Base-by-base conservation (phyloP, 1,139 yeast species). In the Entelexis sorbosivorans region DNA sequence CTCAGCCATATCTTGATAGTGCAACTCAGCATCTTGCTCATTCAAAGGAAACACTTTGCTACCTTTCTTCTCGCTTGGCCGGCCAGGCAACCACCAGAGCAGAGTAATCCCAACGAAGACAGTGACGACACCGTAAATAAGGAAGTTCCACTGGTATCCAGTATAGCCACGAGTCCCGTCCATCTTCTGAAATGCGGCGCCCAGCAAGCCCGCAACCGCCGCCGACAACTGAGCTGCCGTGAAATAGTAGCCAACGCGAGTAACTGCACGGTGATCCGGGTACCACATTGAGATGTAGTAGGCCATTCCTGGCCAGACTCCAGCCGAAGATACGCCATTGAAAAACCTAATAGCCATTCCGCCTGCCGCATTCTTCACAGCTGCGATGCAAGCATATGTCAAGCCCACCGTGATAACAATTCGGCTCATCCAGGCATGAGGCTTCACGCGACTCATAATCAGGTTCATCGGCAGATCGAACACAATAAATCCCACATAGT, bases 231-330 rank as follows among this genome's bases (percentile, higher is more conserved):
- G 95, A 0, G 95, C 95, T 17, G 96, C 95, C 1, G 95, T 85
- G 66, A 82, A 87, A 66, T 87, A 87, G 68, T 83, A 86, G 1
- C 95, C 95, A 56, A 87, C 83, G 62, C 96, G 72, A 58, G 79
- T 75, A 3, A 94, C 84, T 58, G 81, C 77, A 53, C 93, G 73
- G 48, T 83, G 81, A 50, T 81, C 77, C 1, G 95, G 95, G 62
- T 87, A 87, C 93, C 95, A 87, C 60, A 85, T 71, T 0, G 89
- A 78, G 43, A 87, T 73, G 61, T 85, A 87, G 67, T 85, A 86
- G 24, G 89, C 81, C 81, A 87, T 73, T 11, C 95, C 96, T 1
- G 96, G 96, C 95, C 95, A 87, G 2, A 88, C 80, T 36, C 96
- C 96, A 11, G 95, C 95, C 48, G 88, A 88, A 54, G 82, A 84